These are phyloP conservation scores for Cymodocea nodosa DNA, from an alignment of 116 monocot species.

Conservation along the genomic window DNA sequence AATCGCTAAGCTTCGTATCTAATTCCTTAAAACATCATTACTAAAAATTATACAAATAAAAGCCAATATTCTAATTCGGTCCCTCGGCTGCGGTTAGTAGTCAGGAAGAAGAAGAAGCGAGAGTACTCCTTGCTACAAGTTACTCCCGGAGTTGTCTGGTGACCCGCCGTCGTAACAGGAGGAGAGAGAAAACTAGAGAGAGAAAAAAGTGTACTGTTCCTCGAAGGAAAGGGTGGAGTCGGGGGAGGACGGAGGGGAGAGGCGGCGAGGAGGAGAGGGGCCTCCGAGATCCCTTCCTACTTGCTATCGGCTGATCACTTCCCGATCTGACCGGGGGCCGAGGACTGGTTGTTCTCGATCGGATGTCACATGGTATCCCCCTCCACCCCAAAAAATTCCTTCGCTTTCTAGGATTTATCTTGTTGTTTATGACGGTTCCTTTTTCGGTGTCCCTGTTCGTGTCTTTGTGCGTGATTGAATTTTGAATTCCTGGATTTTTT, in stretches of 20 bases:
- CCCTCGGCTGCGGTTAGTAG: no score
- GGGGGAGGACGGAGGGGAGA: neutral
- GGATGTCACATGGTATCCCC: conserved; percentile 12
- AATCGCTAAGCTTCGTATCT: no score
- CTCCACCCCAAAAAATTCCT: neutral
- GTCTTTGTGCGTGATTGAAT: no score
- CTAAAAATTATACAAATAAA: no score
- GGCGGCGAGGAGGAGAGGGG: neutral
- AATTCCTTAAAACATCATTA: no score
- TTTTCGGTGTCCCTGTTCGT: neutral
- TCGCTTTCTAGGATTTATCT: neutral
- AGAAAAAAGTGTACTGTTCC: neutral
- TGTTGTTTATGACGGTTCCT: neutral
- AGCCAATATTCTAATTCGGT: no score
- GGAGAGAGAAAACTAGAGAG: neutral
- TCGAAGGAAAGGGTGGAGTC: neutral
- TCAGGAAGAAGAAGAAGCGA: no score
- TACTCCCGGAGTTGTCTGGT: no score
- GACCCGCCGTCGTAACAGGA: neutral
- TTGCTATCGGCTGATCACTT: neutral
- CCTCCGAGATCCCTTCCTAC: neutral
- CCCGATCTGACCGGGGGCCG: neutral
- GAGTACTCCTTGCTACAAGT: no score
- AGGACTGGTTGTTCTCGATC: neutral
- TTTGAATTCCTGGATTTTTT: no score